Conservation (phyloP, 1,139 yeast genomes). For the Wickerhamomyces sp. region DNA sequence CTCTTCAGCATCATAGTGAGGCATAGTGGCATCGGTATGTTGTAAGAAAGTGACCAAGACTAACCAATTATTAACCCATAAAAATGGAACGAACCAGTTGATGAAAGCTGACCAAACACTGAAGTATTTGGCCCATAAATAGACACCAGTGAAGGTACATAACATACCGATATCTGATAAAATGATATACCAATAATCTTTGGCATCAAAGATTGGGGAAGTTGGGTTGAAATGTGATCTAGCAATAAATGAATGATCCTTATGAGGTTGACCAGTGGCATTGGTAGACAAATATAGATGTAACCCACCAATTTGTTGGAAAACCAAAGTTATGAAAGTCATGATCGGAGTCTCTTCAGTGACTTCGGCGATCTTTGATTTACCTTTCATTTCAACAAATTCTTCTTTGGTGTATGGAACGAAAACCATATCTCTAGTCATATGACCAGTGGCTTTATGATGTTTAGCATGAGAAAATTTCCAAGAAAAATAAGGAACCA, state of each 20-base stretch:
- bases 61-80: slow-evolving; percentile 60
- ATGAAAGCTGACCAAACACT: slow-evolving; percentile 45
- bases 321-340: slow-evolving; percentile 38
- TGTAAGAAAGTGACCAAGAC: slow-evolving; percentile 58
- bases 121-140: slow-evolving; percentile 43
- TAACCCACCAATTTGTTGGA: slow-evolving; percentile 56
- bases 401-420: slow-evolving; percentile 51
- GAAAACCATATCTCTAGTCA: slow-evolving; percentile 57
- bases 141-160: slow-evolving; percentile 35
- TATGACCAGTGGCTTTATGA: slow-evolving; percentile 60
- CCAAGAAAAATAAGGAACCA: slow-evolving; percentile 63
- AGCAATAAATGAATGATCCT: slow-evolving; percentile 30
- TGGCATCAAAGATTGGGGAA: slow-evolving; percentile 49
- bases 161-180: slow-evolving; percentile 51
- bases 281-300: slow-evolving; percentile 42
- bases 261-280: slow-evolving; percentile 48
- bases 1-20: slow-evolving; percentile 51
- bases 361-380: slow-evolving; percentile 37
- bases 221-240: slow-evolving; percentile 47
- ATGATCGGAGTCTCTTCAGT: slow-evolving; percentile 51
- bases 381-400: slow-evolving; percentile 30
- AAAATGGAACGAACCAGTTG: slow-evolving; percentile 52
- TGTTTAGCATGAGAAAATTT: slow-evolving; percentile 56
- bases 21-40: slow-evolving; percentile 54
- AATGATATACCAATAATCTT: slow-evolving; percentile 50